Evolutionary conservation across 2,329 filamentous ascomycete genomes (phyloP).

Genomic region (Hymenoscyphus infarciens): DNA sequence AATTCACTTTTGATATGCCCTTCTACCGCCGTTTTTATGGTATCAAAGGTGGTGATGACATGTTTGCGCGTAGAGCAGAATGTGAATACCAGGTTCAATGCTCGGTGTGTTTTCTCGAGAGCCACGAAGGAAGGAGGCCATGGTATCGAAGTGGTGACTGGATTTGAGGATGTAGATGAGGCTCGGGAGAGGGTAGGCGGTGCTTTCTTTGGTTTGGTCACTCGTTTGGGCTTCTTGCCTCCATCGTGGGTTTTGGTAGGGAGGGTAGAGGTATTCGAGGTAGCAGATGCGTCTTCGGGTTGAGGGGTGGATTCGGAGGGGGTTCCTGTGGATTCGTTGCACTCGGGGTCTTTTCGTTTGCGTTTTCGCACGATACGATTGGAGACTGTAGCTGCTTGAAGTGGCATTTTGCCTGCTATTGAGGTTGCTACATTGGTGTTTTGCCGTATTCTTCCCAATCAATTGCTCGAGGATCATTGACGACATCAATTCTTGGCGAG

Average conservation of each 20-base stretch:
- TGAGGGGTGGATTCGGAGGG: not conserved
- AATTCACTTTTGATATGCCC: constrained; percentile 71
- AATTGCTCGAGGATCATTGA: not conserved
- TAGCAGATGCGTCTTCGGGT: constrained; percentile 7
- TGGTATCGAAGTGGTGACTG: constrained; percentile 27
- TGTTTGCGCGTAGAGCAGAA: constrained; percentile 94
- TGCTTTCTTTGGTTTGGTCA: constrained; percentile 35
- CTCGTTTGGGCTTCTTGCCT: constrained; percentile 43
- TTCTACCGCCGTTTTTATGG: constrained; percentile 80
- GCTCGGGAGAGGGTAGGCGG: constrained; percentile 24
- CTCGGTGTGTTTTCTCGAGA: constrained; percentile 73
- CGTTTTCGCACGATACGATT: constrained; percentile 40
- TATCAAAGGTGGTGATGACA: constrained; percentile 86
- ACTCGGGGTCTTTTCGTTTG: constrained; percentile 33
- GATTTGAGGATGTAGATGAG: constrained; percentile 25
- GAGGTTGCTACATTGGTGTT: not conserved
- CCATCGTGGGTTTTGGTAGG: constrained; percentile 57
- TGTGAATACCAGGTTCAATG: constrained; percentile 88
- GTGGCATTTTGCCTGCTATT: constrained; percentile 5
- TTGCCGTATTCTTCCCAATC: not conserved
- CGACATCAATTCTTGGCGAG: not conserved
- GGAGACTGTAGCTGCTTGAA: constrained; percentile 47
- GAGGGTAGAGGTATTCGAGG: constrained; percentile 34
- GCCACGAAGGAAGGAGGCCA: constrained; percentile 76
- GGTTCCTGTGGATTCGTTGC: constrained; percentile 23